phyloP scores from a whole-genome alignment of 2,329 filamentous ascomycete species.

The Sarocladium strictum region DNA sequence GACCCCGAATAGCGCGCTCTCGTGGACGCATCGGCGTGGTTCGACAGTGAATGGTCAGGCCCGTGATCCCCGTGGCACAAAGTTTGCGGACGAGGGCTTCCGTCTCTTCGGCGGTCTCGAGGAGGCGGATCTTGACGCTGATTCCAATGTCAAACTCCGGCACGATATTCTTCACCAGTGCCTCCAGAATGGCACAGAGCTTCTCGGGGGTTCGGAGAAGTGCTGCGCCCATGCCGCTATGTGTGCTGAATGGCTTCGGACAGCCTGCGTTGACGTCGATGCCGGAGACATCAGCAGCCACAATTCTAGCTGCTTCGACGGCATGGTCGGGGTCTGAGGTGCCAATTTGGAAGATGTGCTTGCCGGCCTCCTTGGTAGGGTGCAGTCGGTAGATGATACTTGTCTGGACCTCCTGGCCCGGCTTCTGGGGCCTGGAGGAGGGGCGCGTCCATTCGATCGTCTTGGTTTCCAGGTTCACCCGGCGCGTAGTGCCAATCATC shows the following conservation, averaged over 20 bases:
- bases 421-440: slow-evolving; percentile 62
- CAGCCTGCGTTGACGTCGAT: slow-evolving; percentile 99
- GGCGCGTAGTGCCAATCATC: slow-evolving; percentile 79
- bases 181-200: slow-evolving; percentile 75
- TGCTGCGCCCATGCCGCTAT: slow-evolving; percentile 91
- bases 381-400: slow-evolving; percentile 82
- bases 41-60: slow-evolving; percentile 88
- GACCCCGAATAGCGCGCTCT: slow-evolving; percentile 78
- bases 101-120: slow-evolving; percentile 72
- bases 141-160: slow-evolving; percentile 82
- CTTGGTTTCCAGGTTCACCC: slow-evolving; percentile 66
- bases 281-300: slow-evolving; percentile 82
- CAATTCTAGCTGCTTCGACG: slow-evolving; percentile 75
- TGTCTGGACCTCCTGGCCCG: slow-evolving; percentile 46
- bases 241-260: slow-evolving; percentile 92
- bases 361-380: slow-evolving; percentile 66
- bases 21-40: slow-evolving; percentile 93
- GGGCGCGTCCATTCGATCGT: slow-evolving; percentile 81
- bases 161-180: slow-evolving; percentile 72
- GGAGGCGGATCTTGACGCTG: slow-evolving; percentile 90
- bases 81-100: slow-evolving; percentile 71
- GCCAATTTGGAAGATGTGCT: slow-evolving; percentile 86
- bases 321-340: slow-evolving; percentile 78
- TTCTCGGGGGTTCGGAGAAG: slow-evolving; percentile 79
- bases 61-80: slow-evolving; percentile 83